phyloP scores from a whole-genome alignment of 768 basidiomycete species.

The Phaeotremella skinneri region DNA sequence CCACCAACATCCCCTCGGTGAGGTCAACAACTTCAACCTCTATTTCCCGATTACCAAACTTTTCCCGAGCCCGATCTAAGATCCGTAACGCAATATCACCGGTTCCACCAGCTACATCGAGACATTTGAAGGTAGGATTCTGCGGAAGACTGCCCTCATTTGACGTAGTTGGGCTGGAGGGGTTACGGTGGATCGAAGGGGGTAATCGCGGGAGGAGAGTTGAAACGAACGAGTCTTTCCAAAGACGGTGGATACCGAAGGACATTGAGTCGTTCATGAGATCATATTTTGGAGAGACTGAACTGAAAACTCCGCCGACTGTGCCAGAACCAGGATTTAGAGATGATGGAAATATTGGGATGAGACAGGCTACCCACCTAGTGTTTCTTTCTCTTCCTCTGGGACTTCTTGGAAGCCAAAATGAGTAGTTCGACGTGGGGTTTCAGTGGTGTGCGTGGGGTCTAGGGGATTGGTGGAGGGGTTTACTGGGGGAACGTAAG shows the following conservation, averaged over 20 bases:
- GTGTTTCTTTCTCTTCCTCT: conserved; percentile 77
- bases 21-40: conserved; percentile 88
- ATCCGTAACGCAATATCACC: conserved; percentile 93
- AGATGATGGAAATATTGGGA: not conserved
- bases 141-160: conserved; percentile 61
- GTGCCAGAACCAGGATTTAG: not conserved
- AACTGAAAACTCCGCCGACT: conserved; percentile 91
- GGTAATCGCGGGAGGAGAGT: conserved; percentile 67
- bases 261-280: conserved; percentile 99
- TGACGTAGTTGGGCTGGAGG: conserved; percentile 21
- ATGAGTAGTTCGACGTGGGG: conserved; percentile 58
- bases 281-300: conserved; percentile 92
- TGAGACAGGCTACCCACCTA: conserved; percentile 52
- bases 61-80: conserved; percentile 82
- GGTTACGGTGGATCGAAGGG: conserved; percentile 39
- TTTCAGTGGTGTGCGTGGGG: not conserved
- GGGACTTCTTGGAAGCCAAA: conserved; percentile 92
- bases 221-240: conserved; percentile 89
- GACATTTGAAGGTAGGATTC: conserved; percentile 59
- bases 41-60: conserved; percentile 84
- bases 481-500: not conserved
- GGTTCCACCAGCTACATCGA: conserved; percentile 96
- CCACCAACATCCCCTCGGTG: conserved; percentile 90
- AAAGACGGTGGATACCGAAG: conserved; percentile 88
- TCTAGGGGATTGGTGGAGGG: not conserved